Conservation (phyloP, 495 filamentous ascomycete genomes). For the Penicillium chermesinum region DNA sequence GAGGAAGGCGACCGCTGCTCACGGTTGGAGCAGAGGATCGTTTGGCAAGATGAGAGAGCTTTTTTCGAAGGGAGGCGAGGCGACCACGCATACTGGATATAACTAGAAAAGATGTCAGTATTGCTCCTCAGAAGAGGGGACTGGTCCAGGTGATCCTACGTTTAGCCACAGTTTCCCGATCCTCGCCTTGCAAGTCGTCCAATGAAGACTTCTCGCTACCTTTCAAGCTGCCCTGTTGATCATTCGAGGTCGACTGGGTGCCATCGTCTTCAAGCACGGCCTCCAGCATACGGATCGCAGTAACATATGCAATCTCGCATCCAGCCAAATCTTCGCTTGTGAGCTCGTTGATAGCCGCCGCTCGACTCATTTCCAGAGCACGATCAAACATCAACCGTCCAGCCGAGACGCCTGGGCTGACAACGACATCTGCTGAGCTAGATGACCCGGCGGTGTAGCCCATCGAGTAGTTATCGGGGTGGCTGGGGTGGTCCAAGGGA, state of each 20-base stretch:
- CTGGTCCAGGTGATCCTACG: too few relatives aligned
- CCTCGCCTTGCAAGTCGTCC: constrained; percentile 63
- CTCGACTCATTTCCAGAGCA: constrained; percentile 90
- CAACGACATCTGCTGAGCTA: constrained; percentile 60
- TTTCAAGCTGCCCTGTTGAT: constrained; percentile 23
- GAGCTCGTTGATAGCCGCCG: constrained; percentile 91
- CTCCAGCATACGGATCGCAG: constrained; percentile 88
- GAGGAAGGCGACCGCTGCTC: constrained; percentile 24
- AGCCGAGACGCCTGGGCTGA: constrained; percentile 74
- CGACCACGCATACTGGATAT: constrained; percentile 57
- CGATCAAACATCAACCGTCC: constrained; percentile 98
- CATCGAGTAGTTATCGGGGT: constrained; percentile 69
- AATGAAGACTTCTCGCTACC: constrained; percentile 39
- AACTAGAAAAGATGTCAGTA: constrained; percentile 40
- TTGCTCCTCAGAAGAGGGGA: too few relatives aligned
- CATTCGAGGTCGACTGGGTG: constrained; percentile 12
- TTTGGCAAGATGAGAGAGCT: constrained; percentile 50
- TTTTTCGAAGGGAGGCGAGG: constrained; percentile 51
- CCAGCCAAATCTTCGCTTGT: constrained; percentile 82
- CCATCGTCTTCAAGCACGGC: constrained; percentile 87
- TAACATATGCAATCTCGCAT: constrained; percentile 89
- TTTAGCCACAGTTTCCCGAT: constrained; percentile 67
- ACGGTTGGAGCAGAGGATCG: constrained; percentile 36
- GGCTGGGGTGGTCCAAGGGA: constrained; percentile 77
- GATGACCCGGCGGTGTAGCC: constrained; percentile 42